A percentile compares a stretch with the other conserved stretches of the same genome.
Conservation (phyloP, 306 rosid genomes). For the Corylus avellana region DNA sequence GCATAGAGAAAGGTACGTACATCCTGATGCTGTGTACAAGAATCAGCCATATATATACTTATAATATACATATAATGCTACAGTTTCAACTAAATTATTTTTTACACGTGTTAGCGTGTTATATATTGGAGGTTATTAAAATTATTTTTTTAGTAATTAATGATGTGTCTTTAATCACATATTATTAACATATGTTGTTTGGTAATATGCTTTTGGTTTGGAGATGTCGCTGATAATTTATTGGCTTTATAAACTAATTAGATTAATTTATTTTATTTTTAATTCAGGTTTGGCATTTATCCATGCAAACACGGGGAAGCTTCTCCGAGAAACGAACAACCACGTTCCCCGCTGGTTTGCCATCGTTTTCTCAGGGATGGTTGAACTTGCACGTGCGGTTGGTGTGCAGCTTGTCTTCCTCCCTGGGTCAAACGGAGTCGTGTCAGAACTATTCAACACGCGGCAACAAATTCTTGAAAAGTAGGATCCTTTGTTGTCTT, state of each 20-base stretch:
- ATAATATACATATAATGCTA: no score
- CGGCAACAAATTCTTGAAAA: conserved; percentile 22
- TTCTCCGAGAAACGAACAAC: conserved; percentile 22
- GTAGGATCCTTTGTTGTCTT: neutral
- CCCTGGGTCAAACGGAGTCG: neutral
- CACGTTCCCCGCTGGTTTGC: conserved; percentile 32
- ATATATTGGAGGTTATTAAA: no score
- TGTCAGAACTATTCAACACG: conserved; percentile 10
- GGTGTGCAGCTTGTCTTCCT: conserved; percentile 21
- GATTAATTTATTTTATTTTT: neutral
- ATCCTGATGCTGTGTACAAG: no score
- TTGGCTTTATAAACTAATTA: neutral
- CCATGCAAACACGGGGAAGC: conserved; percentile 22
- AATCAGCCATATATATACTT: no score
- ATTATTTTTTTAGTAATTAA: no score
- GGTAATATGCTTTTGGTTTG: no score
- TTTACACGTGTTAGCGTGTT: no score
- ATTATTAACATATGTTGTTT: no score
- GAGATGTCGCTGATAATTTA: no score
- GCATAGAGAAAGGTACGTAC: conserved; percentile 33
- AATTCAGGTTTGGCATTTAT: conserved; percentile 39
- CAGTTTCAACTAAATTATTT: no score
- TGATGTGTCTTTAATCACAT: no score
- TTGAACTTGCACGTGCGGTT: conserved; percentile 28
- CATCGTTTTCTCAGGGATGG: conserved; percentile 36